Evolutionary conservation across 768 basidiomycete species (phyloP), one percentile per base, ranked within the genome.

Genomic region (Psilocybe cubensis): DNA sequence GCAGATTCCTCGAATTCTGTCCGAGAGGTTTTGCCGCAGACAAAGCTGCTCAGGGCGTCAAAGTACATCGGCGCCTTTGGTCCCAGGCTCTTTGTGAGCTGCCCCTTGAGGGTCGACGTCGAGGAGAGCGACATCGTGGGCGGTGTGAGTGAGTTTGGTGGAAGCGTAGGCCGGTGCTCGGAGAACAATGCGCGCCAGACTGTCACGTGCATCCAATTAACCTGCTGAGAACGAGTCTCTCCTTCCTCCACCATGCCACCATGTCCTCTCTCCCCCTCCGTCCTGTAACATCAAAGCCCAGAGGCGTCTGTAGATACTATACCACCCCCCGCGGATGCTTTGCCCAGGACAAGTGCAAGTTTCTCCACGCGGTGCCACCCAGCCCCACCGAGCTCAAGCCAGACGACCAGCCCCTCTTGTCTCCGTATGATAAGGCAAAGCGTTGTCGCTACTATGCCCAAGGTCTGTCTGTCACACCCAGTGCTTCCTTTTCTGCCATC

Each of bases 1-100:
- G 90, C 79, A 14, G 81, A 72, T 3, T 89, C 87, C 57, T 93
- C 92, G 64, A 91, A 93, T 66, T 94, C 92, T 50, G 75, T 74
- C 41, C 92, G 81, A 9, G 91, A 91, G 63, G 83, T 83, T 56
- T 78, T 77, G 0, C 86, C 91, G 27, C 82, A 79, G 3, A 92
- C 80, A 68, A 89, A 93, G 46, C 76, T 77, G 58, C 83, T 82
- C n/a, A 93, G 75, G 0, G 83, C 76, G 2, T 77, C 69, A 66
- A 89, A 92, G 68, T 93, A 93, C 0, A 58, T 64, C 1, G 76
- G 69, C 0, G 88, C 83, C 54, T 86, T 87, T 41, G 75, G 60
- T 3, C 89, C 91, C 9, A 93, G 74, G 3, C 83, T 82, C 38
- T 75, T 75, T 20, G 78, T 79, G 21, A 93, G 78, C 69, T 92